A percentile compares a stretch with the other conserved stretches of the same genome.
phyloP scores from a whole-genome alignment of 805 yeast genomes.

The Monosporozyma yasuniensis region DNA sequence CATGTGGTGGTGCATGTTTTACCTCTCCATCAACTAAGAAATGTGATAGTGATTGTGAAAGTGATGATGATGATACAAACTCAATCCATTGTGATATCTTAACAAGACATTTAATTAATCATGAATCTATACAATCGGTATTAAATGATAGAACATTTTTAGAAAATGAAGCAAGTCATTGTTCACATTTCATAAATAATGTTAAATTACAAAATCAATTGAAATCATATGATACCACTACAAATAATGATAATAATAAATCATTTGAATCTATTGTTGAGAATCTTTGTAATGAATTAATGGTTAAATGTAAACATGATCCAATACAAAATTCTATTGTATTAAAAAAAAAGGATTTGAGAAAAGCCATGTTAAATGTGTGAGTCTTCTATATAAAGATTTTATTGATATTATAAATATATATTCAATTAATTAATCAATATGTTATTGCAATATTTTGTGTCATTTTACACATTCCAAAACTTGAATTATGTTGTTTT shows the following conservation, averaged over 20 bases:
- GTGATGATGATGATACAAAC: not conserved
- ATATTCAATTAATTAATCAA: not conserved
- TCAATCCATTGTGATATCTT: slow-evolving; percentile 7
- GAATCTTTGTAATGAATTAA: slow-evolving; percentile 75
- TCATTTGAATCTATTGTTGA: slow-evolving; percentile 39
- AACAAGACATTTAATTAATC: slow-evolving; percentile 7
- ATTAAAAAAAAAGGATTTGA: not conserved
- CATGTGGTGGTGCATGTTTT: not conserved
- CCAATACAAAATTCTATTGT: not conserved
- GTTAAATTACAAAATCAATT: not conserved
- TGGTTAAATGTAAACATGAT: slow-evolving; percentile 38
- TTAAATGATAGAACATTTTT: slow-evolving; percentile 3
- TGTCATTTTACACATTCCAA: not conserved
- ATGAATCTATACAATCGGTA: slow-evolving; percentile 6
- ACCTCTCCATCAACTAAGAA: not conserved
- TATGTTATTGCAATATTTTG: too few species aligned
- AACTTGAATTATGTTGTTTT: too few species aligned
- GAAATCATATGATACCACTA: slow-evolving; percentile 41
- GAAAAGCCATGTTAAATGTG: not conserved
- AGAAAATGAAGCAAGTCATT: not conserved
- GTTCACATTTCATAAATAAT: not conserved
- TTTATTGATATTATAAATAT: too few species aligned
- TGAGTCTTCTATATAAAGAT: not conserved
- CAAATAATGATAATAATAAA: slow-evolving; percentile 77
- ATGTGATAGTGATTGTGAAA: not conserved